Conservation (phyloP, 352 stramenopile species). For the Pythium myriotylum region DNA sequence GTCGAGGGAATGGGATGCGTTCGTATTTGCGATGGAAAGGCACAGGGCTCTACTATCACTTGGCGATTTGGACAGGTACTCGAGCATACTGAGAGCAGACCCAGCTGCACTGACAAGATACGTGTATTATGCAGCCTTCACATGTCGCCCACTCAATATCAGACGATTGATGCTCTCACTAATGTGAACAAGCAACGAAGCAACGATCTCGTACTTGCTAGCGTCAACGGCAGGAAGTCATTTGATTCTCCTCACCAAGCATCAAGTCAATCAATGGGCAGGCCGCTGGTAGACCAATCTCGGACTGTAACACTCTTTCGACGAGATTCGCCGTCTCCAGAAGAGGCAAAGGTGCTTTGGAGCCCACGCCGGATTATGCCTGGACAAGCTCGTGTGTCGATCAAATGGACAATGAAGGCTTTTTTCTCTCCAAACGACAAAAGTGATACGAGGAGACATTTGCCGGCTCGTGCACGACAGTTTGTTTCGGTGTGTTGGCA, state of each 20-base stretch:
- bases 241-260: neutral
- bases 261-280: too few species aligned
- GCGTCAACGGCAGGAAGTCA: conserved; percentile 10
- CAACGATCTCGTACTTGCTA: conserved; percentile 12
- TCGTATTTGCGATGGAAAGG: neutral
- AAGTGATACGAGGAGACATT: too few species aligned
- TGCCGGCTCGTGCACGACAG: too few species aligned
- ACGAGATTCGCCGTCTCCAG: too few species aligned
- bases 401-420: conserved; percentile 21
- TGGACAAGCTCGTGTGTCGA: conserved; percentile 14
- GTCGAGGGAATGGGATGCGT: neutral
- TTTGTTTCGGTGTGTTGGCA: conserved; percentile 3
- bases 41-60: conserved; percentile 7
- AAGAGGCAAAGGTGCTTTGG: conserved; percentile 5
- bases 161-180: neutral
- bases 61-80: conserved; percentile 8
- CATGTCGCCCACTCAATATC: neutral
- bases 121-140: neutral
- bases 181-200: conserved; percentile 6
- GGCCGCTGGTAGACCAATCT: neutral
- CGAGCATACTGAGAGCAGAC: neutral
- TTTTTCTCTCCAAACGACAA: neutral
- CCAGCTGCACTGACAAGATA: neutral
- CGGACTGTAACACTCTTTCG: neutral
- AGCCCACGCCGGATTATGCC: neutral